Base-by-base conservation (phyloP, 129 eudicot genomes). In the Flaveria robusta region DNA sequence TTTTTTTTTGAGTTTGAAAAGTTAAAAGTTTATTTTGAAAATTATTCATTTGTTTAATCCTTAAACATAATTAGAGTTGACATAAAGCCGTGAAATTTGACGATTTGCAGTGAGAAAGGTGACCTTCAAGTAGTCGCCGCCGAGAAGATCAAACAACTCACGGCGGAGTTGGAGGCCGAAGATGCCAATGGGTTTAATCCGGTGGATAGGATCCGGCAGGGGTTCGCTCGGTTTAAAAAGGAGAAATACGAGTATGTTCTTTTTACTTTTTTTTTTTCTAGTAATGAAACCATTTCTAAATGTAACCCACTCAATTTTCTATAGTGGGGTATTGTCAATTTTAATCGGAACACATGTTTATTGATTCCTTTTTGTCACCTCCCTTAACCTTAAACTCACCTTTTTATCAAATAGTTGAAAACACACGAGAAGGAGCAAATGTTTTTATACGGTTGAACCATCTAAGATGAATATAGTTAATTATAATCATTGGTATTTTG, bases 171-270 rank as follows among this genome's bases (percentile, higher is more conserved):
- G 87, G 82, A 77, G 82, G 96, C 81, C 0, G 71, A 63, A 37
- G 76, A 75, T 0, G 55, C 65, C 18, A 74, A 76, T 1, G 60
- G 10, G 64, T 87, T 86, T 54, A 85, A 90, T 70, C 87, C 98
- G 87, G 86, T 73, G 15, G 74, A 81, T 56, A 84, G 93, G 84
- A 83, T 94, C 67, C 78, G 77, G 47, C 45, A 85, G 73, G 98
- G 98, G 4, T 94, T 94, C 45, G 70, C 80, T 23, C 93, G 83
- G 16, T 94, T 94, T 85, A 94, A 89, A 85, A 87, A 81, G 46
- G 96, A 91, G 74, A 94, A 88, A 81, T 94, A 83, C 31, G 88
- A 87, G 98, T 94, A 87, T 74, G 97, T 86, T 1, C 3, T 3
- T 60, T 70, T 63, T 18, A 49, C 26, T 60, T 63, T 71, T 67